Percentiles rank a stretch among this genome's conserved stretches.
phyloP scores from a whole-genome alignment of 805 yeast species.

The Blastobotrys robertii region DNA sequence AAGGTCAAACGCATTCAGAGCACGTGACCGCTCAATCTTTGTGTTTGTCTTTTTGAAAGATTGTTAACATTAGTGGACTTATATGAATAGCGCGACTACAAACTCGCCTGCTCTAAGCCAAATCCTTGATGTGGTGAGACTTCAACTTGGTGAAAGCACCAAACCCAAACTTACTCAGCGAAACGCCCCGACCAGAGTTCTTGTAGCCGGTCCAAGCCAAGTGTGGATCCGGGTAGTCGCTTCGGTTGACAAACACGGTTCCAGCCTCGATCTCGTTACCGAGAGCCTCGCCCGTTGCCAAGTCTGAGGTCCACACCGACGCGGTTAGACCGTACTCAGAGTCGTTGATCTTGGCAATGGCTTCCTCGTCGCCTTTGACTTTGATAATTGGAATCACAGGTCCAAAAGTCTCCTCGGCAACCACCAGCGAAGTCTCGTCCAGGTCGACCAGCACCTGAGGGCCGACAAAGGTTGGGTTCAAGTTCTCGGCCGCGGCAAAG shows the following conservation, averaged over 20 bases:
- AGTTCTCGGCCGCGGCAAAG: constrained; percentile 66
- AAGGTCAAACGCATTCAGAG: no score
- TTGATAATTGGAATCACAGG: constrained; percentile 74
- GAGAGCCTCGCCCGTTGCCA: constrained; percentile 56
- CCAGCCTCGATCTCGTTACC: constrained; percentile 55
- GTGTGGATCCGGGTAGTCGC: constrained; percentile 52
- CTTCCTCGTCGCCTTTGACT: constrained; percentile 67
- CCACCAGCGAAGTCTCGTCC: constrained; percentile 52
- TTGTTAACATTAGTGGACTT: no score
- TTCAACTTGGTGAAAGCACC: constrained; percentile 28
- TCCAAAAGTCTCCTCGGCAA: constrained; percentile 80
- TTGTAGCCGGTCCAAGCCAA: constrained; percentile 73
- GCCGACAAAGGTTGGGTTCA: constrained; percentile 57
- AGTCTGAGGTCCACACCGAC: constrained; percentile 67
- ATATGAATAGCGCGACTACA: no score
- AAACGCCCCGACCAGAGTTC: constrained; percentile 63
- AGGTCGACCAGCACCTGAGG: constrained; percentile 81
- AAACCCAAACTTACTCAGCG: constrained; percentile 57
- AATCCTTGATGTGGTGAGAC: constrained; percentile 25
- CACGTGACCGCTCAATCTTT: no score
- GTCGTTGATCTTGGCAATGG: constrained; percentile 62
- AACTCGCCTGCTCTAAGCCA: neutral
- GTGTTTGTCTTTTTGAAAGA: no score
- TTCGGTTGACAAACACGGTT: constrained; percentile 53
- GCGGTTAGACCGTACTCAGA: constrained; percentile 81